Evolutionary conservation across 176 grass and related monocot species (phyloP).

Genomic region (bread wheat (Triticum aestivum)): DNA sequence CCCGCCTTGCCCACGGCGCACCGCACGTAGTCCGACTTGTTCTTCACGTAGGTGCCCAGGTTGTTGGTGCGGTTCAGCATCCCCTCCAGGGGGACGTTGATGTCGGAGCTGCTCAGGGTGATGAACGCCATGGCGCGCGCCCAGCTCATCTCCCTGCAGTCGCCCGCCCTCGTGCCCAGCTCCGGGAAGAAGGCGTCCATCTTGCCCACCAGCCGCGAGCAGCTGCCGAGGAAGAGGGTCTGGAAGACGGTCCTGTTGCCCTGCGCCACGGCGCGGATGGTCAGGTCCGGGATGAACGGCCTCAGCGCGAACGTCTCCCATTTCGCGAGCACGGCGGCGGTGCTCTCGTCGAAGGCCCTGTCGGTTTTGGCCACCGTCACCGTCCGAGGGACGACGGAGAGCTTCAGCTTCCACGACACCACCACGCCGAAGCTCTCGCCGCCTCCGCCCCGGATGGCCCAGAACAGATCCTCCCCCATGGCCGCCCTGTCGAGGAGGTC

Average conservation of each 20-base stretch:
- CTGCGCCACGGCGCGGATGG: constrained; percentile 24
- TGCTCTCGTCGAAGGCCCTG: constrained; percentile 20
- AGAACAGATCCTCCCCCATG: constrained; percentile 60
- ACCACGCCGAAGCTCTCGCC: constrained; percentile 53
- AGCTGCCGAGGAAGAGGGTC: constrained; percentile 41
- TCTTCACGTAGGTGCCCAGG: constrained; percentile 32
- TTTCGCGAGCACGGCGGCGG: constrained; percentile 21
- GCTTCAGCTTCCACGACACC: constrained; percentile 45
- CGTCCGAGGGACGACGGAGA: constrained; percentile 18
- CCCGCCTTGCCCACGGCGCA: neutral
- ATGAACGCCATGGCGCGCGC: constrained; percentile 14
- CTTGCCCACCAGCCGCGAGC: neutral
- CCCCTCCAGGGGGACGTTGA: neutral
- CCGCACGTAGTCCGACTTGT: constrained; percentile 54
- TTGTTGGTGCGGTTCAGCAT: constrained; percentile 15
- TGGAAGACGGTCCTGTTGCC: constrained; percentile 12
- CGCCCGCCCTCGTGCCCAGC: constrained; percentile 11
- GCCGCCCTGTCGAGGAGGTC: constrained; percentile 35
- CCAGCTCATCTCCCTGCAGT: constrained; percentile 52
- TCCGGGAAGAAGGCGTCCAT: constrained; percentile 31
- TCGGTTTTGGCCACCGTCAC: constrained; percentile 24
- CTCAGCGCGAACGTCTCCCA: constrained; percentile 36
- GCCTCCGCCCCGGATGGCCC: constrained; percentile 52
- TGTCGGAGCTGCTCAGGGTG: neutral
- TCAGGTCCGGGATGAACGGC: constrained; percentile 23